A percentile compares a stretch with the other conserved stretches of the same genome.
Evolutionary conservation across 768 basidiomycete genomes (phyloP).

Genomic region (Rossbeevera mucosa): DNA sequence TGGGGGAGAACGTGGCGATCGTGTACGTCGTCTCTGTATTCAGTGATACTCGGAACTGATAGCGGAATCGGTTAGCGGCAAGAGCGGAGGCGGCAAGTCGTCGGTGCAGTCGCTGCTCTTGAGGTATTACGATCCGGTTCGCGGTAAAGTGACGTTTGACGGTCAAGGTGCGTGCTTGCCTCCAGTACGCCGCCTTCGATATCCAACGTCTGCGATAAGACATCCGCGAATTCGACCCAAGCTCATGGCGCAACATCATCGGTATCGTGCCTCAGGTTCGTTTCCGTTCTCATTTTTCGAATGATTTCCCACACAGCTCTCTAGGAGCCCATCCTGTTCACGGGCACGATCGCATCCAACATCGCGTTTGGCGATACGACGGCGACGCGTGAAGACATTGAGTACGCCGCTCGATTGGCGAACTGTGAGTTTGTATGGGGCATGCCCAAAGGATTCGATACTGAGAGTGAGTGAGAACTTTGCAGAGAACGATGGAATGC

Average conservation of each 20-base stretch:
- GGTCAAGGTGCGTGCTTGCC: conserved; percentile 59
- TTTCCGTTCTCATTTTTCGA: background rate
- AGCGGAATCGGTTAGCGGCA: conserved; percentile 50
- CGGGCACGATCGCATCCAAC: conserved; percentile 91
- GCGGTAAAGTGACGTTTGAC: conserved; percentile 79
- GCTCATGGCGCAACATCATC: conserved; percentile 84
- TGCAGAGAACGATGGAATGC: background rate
- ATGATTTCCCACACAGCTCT: too few species aligned
- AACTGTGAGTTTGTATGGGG: conserved; percentile 97
- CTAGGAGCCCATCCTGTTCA: conserved; percentile 79
- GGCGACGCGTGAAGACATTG: conserved; percentile 78
- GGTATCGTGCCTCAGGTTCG: conserved; percentile 86
- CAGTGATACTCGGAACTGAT: background rate
- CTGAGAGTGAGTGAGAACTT: conserved; percentile 59
- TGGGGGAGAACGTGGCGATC: conserved; percentile 86
- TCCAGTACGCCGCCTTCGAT: background rate
- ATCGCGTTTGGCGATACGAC: conserved; percentile 81
- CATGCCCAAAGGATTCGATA: conserved; percentile 92
- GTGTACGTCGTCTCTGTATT: conserved; percentile 56
- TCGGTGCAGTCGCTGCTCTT: conserved; percentile 84
- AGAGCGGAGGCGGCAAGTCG: conserved; percentile 92
- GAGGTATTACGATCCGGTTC: conserved; percentile 85
- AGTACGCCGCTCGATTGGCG: conserved; percentile 82
- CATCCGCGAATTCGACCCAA: conserved; percentile 78
- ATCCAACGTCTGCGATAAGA: conserved; percentile 38